Conservation (phyloP, 1,284 basidiomycete genomes). For the Puccinia triticina region DNA sequence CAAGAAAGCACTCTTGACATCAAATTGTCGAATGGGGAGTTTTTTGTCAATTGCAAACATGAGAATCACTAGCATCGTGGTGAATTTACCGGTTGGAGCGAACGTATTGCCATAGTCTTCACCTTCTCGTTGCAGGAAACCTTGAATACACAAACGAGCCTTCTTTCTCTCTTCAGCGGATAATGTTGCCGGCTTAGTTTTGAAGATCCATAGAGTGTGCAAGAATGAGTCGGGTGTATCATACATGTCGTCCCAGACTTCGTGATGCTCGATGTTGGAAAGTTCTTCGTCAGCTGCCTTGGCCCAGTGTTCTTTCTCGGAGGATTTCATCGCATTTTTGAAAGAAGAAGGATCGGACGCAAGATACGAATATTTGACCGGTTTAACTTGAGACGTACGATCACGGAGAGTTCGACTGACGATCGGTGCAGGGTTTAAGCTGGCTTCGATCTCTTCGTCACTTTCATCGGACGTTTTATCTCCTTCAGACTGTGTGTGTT, state of each 20-base stretch:
- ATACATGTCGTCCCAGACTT: background rate
- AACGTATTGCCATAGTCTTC: slow-evolving; percentile 63
- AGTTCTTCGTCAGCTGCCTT: background rate
- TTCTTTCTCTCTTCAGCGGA: slow-evolving; percentile 60
- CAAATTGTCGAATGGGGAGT: slow-evolving; percentile 61
- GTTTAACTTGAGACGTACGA: too few relatives aligned
- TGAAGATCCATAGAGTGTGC: slow-evolving; percentile 61
- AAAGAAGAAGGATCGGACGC: too few relatives aligned
- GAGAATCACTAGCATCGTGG: slow-evolving; percentile 60
- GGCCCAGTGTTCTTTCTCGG: background rate
- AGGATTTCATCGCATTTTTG: too few relatives aligned
- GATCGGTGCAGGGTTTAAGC: too few relatives aligned
- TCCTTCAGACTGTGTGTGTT: too few relatives aligned
- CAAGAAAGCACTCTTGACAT: slow-evolving; percentile 63
- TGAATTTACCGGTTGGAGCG: slow-evolving; percentile 61
- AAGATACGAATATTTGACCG: too few relatives aligned
- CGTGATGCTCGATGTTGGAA: background rate
- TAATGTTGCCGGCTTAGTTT: slow-evolving; percentile 60
- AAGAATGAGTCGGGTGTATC: slow-evolving; percentile 52
- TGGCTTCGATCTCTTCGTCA: too few relatives aligned
- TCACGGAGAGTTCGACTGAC: too few relatives aligned
- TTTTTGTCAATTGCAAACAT: slow-evolving; percentile 60
- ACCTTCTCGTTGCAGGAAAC: slow-evolving; percentile 63
- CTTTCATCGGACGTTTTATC: too few relatives aligned
- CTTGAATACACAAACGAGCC: slow-evolving; percentile 62